A percentile compares a stretch with the other conserved stretches of the same genome.
Conservation (phyloP, 306 rosid genomes). For the Pterocarpus santalinus region DNA sequence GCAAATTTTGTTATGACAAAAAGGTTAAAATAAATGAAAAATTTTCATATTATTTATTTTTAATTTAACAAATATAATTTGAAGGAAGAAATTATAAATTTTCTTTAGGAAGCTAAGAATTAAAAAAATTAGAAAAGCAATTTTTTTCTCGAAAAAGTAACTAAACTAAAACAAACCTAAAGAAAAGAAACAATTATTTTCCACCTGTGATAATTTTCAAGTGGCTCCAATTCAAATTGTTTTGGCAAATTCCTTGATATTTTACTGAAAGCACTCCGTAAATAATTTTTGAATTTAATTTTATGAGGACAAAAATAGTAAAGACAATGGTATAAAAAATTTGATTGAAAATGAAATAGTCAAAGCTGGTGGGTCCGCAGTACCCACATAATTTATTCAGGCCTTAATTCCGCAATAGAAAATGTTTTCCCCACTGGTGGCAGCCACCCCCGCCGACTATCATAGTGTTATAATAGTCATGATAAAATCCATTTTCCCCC, state of each 20-base stretch:
- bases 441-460: slow-evolving; percentile 29
- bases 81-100: too few relatives aligned
- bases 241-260: neutral
- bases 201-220: neutral
- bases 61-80: too few relatives aligned
- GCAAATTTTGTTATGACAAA: too few relatives aligned
- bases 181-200: neutral
- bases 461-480: neutral
- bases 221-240: neutral
- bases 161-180: neutral
- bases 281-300: neutral
- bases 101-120: too few relatives aligned
- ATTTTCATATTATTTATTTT: too few relatives aligned
- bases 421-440: slow-evolving; percentile 37
- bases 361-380: slow-evolving; percentile 48
- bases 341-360: slow-evolving; percentile 11
- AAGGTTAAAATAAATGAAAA: too few relatives aligned
- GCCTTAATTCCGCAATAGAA: slow-evolving; percentile 38
- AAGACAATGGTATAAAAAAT: neutral
- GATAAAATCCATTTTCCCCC: slow-evolving; percentile 42
- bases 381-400: slow-evolving; percentile 35
- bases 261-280: neutral
- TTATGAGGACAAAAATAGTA: neutral
- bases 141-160: neutral
- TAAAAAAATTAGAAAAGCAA: too few relatives aligned